phyloP scores from a whole-genome alignment of 176 grass and related monocot species.

The Poa pratensis region DNA sequence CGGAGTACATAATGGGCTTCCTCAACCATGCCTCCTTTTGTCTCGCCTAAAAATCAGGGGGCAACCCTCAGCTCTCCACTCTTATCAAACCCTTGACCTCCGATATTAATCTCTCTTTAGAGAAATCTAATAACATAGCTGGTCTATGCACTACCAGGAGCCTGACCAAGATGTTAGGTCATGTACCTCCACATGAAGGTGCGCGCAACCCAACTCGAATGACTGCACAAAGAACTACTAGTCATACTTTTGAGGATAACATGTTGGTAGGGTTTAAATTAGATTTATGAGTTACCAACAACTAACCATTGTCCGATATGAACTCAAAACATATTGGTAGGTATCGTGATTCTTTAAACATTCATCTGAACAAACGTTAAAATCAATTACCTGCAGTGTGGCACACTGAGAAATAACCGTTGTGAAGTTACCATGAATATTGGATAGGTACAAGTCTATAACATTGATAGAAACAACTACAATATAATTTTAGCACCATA shows the following conservation, averaged over 20 bases:
- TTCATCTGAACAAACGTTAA: background rate
- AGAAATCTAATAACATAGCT: no score
- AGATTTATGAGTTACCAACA: background rate
- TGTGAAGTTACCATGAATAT: background rate
- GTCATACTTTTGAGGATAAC: background rate
- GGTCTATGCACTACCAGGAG: no score
- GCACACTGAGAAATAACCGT: background rate
- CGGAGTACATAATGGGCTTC: no score
- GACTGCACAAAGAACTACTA: no score
- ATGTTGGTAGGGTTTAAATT: background rate
- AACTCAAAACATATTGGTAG: background rate
- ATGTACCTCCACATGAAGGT: no score
- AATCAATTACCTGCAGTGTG: background rate
- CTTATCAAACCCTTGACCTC: no score
- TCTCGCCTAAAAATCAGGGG: no score
- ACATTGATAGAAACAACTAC: background rate
- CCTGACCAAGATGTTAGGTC: no score
- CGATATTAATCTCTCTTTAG: no score
- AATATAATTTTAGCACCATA: background rate
- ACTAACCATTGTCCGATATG: background rate
- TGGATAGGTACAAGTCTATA: background rate
- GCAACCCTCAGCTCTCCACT: no score
- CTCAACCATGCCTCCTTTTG: no score
- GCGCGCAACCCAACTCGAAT: no score
- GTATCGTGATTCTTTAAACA: background rate